Percentiles rank a stretch among this genome's conserved stretches.
phyloP scores from a whole-genome alignment of 768 basidiomycete species.

The Tylopilus vinaceipallidus region DNA sequence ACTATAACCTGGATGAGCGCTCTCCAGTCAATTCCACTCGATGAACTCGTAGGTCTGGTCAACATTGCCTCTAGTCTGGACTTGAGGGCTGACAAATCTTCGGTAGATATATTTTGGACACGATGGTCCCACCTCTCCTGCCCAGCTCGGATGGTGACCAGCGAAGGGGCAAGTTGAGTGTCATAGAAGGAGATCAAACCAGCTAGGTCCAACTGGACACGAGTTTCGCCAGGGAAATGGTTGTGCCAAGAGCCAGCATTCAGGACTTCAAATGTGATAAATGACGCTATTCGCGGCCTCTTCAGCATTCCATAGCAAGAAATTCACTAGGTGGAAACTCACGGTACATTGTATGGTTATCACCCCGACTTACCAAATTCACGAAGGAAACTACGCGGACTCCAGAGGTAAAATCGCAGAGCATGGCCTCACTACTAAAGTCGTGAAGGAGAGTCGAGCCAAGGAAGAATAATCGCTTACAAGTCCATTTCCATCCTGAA shows the following conservation, averaged over 20 bases:
- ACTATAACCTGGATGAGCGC: constrained; percentile 28
- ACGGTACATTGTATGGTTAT: background rate
- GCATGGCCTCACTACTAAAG: constrained; percentile 45
- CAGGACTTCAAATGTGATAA: constrained; percentile 8
- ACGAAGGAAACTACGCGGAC: constrained; percentile 35
- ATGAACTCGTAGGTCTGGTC: background rate
- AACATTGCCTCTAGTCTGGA: constrained; percentile 5
- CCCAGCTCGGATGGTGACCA: constrained; percentile 10
- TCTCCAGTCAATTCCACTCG: constrained; percentile 36
- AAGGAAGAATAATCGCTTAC: constrained; percentile 27
- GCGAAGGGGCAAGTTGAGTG: constrained; percentile 17
- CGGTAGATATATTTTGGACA: constrained; percentile 8
- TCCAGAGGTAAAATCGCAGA: constrained; percentile 37
- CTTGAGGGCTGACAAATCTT: constrained; percentile 8
- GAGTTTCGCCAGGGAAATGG: constrained; percentile 26
- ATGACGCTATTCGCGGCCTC: background rate
- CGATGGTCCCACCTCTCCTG: constrained; percentile 24
- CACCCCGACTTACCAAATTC: constrained; percentile 21
- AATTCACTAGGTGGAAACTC: background rate
- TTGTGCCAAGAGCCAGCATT: constrained; percentile 26
- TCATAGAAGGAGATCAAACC: constrained; percentile 29
- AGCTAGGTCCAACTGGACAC: constrained; percentile 19
- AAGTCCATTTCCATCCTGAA: constrained; percentile 49
- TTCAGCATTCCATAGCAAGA: background rate
- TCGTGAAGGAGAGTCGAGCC: background rate